These are phyloP conservation scores for Zoysia matrella DNA, from an alignment of 202 grass and related monocot genomes.

Conservation along the genomic window DNA sequence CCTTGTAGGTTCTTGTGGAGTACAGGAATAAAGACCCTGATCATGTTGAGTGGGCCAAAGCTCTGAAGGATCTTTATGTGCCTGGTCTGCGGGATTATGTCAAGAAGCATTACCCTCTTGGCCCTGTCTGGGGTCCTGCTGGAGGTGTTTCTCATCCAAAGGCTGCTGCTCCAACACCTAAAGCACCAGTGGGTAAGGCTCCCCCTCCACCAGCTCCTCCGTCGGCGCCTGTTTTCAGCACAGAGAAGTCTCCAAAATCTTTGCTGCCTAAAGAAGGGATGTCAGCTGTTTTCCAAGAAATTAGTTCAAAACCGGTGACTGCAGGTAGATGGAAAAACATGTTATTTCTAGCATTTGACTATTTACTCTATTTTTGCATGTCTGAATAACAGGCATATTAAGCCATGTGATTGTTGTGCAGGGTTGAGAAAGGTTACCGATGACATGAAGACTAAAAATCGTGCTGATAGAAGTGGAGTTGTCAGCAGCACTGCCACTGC, in stretches of 20 bases:
- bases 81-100: conserved; percentile 89
- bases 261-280: conserved; percentile 76
- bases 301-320: conserved; percentile 74
- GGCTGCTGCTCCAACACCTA: conserved; percentile 63
- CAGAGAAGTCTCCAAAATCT: conserved; percentile 57
- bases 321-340: conserved; percentile 58
- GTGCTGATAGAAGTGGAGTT: conserved; percentile 78
- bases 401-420: conserved; percentile 40
- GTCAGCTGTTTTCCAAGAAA: conserved; percentile 92
- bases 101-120: conserved; percentile 82
- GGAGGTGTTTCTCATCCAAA: conserved; percentile 57
- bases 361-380: conserved; percentile 11
- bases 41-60: conserved; percentile 96
- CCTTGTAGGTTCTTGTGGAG: conserved; percentile 83
- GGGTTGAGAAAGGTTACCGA: conserved; percentile 89
- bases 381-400: conserved; percentile 18
- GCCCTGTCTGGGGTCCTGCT: conserved; percentile 71
- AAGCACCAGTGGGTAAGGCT: conserved; percentile 50
- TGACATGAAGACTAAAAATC: conserved; percentile 97
- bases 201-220: conserved; percentile 75
- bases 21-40: conserved; percentile 92
- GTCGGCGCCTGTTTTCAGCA: conserved; percentile 67
- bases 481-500: conserved; percentile 47
- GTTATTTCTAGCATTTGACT: conserved; percentile 4
- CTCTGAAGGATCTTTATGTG: conserved; percentile 93